Evolutionary conservation across 2,329 filamentous ascomycete species (phyloP).

Genomic region (Stagonosporopsis rhizophila): DNA sequence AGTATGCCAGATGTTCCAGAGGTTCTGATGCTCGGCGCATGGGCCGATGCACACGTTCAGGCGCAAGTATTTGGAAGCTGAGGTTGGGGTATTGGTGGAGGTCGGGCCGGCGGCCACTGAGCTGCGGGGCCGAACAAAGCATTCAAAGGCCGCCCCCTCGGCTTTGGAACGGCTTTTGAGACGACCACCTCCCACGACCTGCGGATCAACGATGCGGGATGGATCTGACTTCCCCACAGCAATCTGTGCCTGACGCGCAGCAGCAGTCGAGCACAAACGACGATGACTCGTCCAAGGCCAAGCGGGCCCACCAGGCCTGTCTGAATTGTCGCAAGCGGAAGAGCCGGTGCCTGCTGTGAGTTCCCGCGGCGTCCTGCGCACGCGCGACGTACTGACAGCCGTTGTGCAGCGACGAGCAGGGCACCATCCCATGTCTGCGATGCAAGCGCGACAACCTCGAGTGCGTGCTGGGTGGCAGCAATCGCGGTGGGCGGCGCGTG

Average conservation of each 20-base stretch:
- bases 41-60: not conserved
- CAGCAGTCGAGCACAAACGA: slow-evolving; percentile 11
- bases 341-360: slow-evolving; percentile 50
- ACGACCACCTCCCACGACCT: slow-evolving; percentile 9
- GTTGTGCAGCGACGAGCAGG: slow-evolving; percentile 54
- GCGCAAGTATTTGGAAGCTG: not conserved
- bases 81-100: not conserved
- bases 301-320: slow-evolving; percentile 37
- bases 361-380: slow-evolving; percentile 4
- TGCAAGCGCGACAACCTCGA: slow-evolving; percentile 65
- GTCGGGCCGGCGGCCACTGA: slow-evolving; percentile 2
- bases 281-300: slow-evolving; percentile 29
- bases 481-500: slow-evolving; percentile 65
- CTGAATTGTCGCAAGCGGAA: slow-evolving; percentile 50
- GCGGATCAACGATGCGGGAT: slow-evolving; percentile 10
- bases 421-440: slow-evolving; percentile 62
- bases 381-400: slow-evolving; percentile 4
- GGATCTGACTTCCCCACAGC: slow-evolving; percentile 17
- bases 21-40: not conserved
- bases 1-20: not conserved
- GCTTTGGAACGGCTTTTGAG: slow-evolving; percentile 11
- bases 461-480: slow-evolving; percentile 66
- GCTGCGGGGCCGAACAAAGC: slow-evolving; percentile 1
- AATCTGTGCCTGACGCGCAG: slow-evolving; percentile 12
- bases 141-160: slow-evolving; percentile 1